Base-by-base conservation (phyloP, 2,329 filamentous ascomycete genomes). In the Akanthomyces muscarius region DNA sequence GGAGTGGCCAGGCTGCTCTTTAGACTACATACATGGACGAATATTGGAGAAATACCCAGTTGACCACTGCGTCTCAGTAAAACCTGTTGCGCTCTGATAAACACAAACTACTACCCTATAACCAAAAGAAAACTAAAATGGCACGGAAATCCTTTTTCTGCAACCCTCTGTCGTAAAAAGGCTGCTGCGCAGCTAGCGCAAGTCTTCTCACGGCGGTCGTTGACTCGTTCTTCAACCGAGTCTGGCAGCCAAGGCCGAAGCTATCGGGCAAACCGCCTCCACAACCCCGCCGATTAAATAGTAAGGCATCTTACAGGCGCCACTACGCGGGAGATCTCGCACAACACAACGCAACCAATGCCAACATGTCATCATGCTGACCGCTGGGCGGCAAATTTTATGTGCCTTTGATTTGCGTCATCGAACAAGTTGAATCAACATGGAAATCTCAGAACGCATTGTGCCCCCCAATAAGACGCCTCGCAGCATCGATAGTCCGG, bases 21-120 rank as follows among this genome's bases (percentile, higher is more conserved):
- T 44, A 42, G 2, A 55, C 55, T 25, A 21, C 11, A 45, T 59
- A 59, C 45, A 59, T 59, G 50, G 56, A 59, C 56, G 33, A 44
- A 51, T 50, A 59, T 59, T 59, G 44, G 45, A 50, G 50, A 50
- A 41, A n/a, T 47, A 33, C 18, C 11, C 30, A 28, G 38, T 28
- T 36, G 50, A 53, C 0, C 38, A 5, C 11, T 41, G 14, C 38
- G 1, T 41, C 38, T 16, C 5, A 16, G 38, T 41, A 11, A 41
- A 41, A 41, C 13, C 38, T 41, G 38, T 16, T 5, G 14, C 14
- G 38, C 38, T 41, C 10, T 16, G 33, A 53, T 21, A 38, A 13
- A 53, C 3, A 21, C 18, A 36, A 21, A 30, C 7, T 13, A 36
- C 10, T 53, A 6, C 14, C 10, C 36, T 11, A 38, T 21, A 18